phyloP scores from a whole-genome alignment of 805 yeast genomes.

The Komagataella pseudopastoris region DNA sequence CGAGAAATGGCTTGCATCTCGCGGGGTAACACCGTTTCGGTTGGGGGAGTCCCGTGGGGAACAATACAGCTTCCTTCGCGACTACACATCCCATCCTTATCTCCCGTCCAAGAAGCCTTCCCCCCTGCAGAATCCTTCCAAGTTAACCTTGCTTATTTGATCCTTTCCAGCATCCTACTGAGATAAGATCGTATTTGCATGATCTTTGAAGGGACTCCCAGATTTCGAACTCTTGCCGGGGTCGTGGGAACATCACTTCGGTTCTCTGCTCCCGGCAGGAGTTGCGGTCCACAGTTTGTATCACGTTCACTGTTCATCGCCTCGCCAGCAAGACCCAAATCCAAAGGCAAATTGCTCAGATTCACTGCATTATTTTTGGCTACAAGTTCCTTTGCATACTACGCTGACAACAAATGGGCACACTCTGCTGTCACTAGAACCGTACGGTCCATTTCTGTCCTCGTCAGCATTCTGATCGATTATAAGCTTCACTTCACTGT shows the following conservation, averaged over 20 bases:
- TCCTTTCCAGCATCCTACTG: not conserved
- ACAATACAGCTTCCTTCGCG: not conserved
- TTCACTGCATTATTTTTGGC: not conserved
- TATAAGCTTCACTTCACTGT: slow-evolving; percentile 41
- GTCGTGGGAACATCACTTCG: not conserved
- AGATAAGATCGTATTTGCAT: not conserved
- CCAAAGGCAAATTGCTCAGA: not conserved
- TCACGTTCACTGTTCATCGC: not conserved
- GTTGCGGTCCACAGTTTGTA: not conserved
- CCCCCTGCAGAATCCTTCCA: not conserved
- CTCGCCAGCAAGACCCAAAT: not conserved
- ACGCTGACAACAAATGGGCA: slow-evolving; percentile 22
- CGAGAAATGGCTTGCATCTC: slow-evolving; percentile 25
- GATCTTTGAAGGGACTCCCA: not conserved
- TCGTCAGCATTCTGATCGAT: slow-evolving; percentile 41
- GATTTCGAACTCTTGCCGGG: not conserved
- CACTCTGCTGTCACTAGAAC: slow-evolving; percentile 43
- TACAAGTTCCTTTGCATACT: not conserved
- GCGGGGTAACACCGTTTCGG: slow-evolving; percentile 73
- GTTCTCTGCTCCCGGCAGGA: not conserved
- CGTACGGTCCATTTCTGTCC: slow-evolving; percentile 29
- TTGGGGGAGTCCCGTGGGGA: slow-evolving; percentile 76
- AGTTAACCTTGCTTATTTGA: not conserved
- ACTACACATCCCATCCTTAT: not conserved
- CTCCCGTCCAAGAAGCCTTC: not conserved